Evolutionary conservation across 2,329 filamentous ascomycete genomes (phyloP).

Genomic region (Fusarium ramigenum): DNA sequence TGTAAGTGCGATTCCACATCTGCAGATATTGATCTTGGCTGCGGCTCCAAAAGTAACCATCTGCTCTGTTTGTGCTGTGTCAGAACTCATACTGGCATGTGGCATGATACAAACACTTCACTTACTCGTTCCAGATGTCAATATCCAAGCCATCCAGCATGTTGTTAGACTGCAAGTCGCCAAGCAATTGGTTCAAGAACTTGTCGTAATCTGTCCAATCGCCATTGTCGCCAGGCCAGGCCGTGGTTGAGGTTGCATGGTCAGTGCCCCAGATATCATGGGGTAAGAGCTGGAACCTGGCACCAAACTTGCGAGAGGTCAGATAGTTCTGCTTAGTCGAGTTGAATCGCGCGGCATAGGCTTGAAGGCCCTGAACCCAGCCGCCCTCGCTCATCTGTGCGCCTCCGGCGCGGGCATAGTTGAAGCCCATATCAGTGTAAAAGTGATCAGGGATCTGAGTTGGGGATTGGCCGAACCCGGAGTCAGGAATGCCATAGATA

Average conservation of each 20-base stretch:
- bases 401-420: background rate
- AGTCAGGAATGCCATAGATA: slow-evolving; percentile 1
- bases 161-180: background rate
- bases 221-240: slow-evolving; percentile 1
- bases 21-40: background rate
- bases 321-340: background rate
- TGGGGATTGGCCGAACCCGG: background rate
- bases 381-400: background rate
- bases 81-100: background rate
- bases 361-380: background rate
- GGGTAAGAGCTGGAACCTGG: background rate
- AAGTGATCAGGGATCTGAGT: slow-evolving; percentile 3
- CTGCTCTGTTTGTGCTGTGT: background rate
- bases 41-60: background rate
- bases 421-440: background rate
- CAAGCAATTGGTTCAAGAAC: background rate
- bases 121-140: slow-evolving; percentile 3
- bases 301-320: background rate
- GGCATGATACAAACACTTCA: rapidly evolving
- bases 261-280: slow-evolving; percentile 2
- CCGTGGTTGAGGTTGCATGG: background rate
- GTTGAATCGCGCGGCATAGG: background rate
- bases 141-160: background rate
- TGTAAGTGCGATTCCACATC: background rate
- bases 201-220: background rate